A percentile compares a stretch with the other conserved stretches of the same genome.
Conservation (phyloP, 2,329 filamentous ascomycete genomes). For the Cladosporium oxysporum region DNA sequence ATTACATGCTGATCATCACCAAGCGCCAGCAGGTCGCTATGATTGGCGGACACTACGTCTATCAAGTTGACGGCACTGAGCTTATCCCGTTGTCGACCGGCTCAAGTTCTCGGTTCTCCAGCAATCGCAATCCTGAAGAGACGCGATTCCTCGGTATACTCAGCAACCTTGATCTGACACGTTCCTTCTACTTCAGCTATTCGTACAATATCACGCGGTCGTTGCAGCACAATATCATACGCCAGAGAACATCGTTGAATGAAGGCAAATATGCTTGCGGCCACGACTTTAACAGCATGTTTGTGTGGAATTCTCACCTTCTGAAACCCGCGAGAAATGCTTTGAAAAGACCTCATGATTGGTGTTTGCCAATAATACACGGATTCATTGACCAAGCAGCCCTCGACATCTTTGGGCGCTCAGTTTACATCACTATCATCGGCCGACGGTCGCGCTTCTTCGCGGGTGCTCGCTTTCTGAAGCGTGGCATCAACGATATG, state of each 20-base stretch:
- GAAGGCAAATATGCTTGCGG: conserved; percentile 60
- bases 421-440: conserved; percentile 90
- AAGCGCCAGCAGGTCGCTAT: conserved; percentile 95
- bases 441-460: conserved; percentile 90
- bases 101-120: conserved; percentile 64
- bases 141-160: conserved; percentile 84
- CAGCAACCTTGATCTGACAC: conserved; percentile 84
- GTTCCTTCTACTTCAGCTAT: conserved; percentile 97
- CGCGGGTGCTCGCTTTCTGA: conserved; percentile 89
- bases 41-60: conserved; percentile 93
- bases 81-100: conserved; percentile 81
- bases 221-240: conserved; percentile 86
- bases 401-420: conserved; percentile 75
- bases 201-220: conserved; percentile 94
- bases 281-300: conserved; percentile 85
- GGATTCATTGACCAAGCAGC: conserved; percentile 91
- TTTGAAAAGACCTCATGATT: conserved; percentile 83
- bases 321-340: conserved; percentile 70
- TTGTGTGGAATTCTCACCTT: conserved; percentile 94
- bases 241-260: conserved; percentile 71
- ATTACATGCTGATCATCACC: conserved; percentile 96
- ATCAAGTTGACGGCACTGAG: conserved; percentile 92
- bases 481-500: conserved; percentile 89
- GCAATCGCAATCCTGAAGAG: conserved; percentile 87
- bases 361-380: conserved; percentile 94